A percentile compares a stretch with the other conserved stretches of the same genome.
phyloP scores from a whole-genome alignment of 139 green algal genomes.

The Picochlorum sp. region DNA sequence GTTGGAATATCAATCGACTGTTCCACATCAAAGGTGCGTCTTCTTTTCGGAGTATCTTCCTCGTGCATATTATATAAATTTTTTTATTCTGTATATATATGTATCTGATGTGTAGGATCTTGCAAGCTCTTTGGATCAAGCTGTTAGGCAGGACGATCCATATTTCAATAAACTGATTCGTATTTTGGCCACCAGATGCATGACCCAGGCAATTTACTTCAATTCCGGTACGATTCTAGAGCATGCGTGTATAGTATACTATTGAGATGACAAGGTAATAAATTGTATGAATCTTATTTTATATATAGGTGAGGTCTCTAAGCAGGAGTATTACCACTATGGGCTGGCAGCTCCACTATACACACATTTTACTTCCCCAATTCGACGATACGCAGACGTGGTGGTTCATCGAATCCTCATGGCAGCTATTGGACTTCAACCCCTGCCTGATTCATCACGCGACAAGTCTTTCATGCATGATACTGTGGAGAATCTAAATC shows the following conservation, averaged over 20 bases:
- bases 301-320: conserved; percentile 19
- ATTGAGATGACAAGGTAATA: background rate
- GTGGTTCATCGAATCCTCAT: conserved; percentile 86
- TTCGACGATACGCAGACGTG: conserved; percentile 85
- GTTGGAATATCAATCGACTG: conserved; percentile 56
- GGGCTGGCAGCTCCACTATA: conserved; percentile 84
- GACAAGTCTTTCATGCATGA: conserved; percentile 33
- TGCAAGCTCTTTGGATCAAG: conserved; percentile 61
- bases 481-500: conserved; percentile 80
- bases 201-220: conserved; percentile 86
- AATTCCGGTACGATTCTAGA: too few relatives aligned
- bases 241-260: too few relatives aligned
- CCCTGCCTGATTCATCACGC: conserved; percentile 48
- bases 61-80: too few relatives aligned
- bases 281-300: too few relatives aligned
- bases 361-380: conserved; percentile 97
- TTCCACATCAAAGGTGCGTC: conserved; percentile 19
- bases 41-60: conserved; percentile 1
- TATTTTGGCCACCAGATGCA: conserved; percentile 96
- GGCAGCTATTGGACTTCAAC: conserved; percentile 52
- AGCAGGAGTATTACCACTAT: conserved; percentile 77
- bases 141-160: conserved; percentile 55
- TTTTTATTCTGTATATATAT: background rate
- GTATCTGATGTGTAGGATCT: conserved; percentile 24
- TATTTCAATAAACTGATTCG: conserved; percentile 98